Evolutionary conservation across 257 asterid genomes (phyloP), one percentile per base, ranked within the genome.

Genomic region (Primulina huaijiensis): DNA sequence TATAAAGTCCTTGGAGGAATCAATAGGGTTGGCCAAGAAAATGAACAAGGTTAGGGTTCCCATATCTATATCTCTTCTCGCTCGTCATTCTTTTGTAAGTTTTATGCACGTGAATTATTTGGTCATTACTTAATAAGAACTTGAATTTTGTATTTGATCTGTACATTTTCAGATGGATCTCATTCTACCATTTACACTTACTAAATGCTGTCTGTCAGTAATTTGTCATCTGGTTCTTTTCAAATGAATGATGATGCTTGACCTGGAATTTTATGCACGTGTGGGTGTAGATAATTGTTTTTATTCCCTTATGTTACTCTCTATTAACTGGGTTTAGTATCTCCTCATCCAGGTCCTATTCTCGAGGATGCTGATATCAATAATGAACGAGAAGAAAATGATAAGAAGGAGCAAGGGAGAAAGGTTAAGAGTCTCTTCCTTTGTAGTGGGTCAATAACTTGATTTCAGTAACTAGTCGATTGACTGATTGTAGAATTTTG

Each of bases 1-100:
- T 94, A 91, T 73, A 94, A 94, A 85, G 97, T 94, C 74, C 96
- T 94, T 72, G 96, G 95, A 83, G 97, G 96, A 79, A 94, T 94
- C 69, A 94, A 89, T 75, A 89, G 97, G 69, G 99, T 88, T 80
- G 96, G 99, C 65, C 88, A 71, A 70, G 99, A 84, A 73, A 77
- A 85, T 79, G 96, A 85, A 65, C 85, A 79, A 88, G 97, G 97
- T 91, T 59, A 72, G 77, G 27, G 60, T 74, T 64, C 74, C 40
- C 33, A 37, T 43, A 50, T 33, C 77, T 68, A 72, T 65, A 27
- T 27, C 69, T 34, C 65, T 62, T 27, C 75, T 35, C 19, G 52
- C 29, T 62, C 55, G 52, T 59, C 56, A 29, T 63, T 34, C 27
- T 40, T 60, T 34, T 30, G 60, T 68, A 21, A 8, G 46, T 60